Percentiles rank a stretch among this genome's conserved stretches.
phyloP scores from a whole-genome alignment of 2,329 filamentous ascomycete species.

The Alternaria dauci region DNA sequence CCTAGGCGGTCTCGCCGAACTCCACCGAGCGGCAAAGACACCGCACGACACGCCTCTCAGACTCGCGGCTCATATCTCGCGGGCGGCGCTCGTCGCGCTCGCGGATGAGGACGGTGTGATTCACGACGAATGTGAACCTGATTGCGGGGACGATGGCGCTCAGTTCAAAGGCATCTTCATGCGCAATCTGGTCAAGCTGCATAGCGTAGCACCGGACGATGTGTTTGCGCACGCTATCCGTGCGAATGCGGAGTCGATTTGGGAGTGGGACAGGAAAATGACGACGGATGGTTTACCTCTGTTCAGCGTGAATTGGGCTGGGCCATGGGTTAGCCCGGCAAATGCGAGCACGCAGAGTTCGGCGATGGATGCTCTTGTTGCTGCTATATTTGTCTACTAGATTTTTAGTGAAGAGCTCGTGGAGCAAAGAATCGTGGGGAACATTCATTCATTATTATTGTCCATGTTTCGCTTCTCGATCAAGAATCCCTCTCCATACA shows the following conservation, averaged over 20 bases:
- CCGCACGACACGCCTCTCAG: slow-evolving; percentile 45
- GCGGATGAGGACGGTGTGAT: slow-evolving; percentile 51
- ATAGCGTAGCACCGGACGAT: slow-evolving; percentile 60
- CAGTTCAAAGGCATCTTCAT: slow-evolving; percentile 79
- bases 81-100: slow-evolving; percentile 49
- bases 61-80: slow-evolving; percentile 51
- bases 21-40: slow-evolving; percentile 52
- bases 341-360: slow-evolving; percentile 69
- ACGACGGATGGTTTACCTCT: slow-evolving; percentile 43
- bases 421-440: neutral
- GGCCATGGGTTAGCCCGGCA: slow-evolving; percentile 62
- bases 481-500: neutral
- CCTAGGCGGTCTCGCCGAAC: slow-evolving; percentile 65
- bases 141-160: slow-evolving; percentile 56
- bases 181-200: slow-evolving; percentile 68
- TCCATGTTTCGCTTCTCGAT: neutral
- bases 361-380: slow-evolving; percentile 72
- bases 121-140: slow-evolving; percentile 52
- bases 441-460: neutral
- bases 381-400: rapidly evolving
- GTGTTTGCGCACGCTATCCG: slow-evolving; percentile 65
- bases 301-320: slow-evolving; percentile 72
- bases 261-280: slow-evolving; percentile 63
- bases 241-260: slow-evolving; percentile 71
- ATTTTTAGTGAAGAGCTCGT: neutral